Conservation (phyloP, 768 basidiomycete genomes). For the Daedalea quercina region DNA sequence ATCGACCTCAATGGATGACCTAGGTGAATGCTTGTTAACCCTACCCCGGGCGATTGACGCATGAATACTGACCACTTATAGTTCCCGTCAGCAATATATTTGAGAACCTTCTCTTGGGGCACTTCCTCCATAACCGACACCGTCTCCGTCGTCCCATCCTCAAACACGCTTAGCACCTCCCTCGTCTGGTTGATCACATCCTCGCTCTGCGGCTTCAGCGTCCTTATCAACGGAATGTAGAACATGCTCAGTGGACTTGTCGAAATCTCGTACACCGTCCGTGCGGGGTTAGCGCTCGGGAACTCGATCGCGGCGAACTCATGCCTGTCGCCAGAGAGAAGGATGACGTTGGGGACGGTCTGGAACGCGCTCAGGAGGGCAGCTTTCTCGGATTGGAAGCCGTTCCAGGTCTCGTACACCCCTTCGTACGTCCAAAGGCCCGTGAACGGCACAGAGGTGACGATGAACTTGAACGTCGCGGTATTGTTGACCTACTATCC, state of each 20-base stretch:
- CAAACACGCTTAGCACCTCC: slow-evolving; percentile 18
- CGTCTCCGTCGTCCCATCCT: slow-evolving; percentile 18
- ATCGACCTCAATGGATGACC: slow-evolving; percentile 68
- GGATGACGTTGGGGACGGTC: slow-evolving; percentile 61
- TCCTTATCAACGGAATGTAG: slow-evolving; percentile 54
- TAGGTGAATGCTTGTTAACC: no score
- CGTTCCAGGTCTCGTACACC: slow-evolving; percentile 64
- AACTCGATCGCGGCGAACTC: slow-evolving; percentile 74
- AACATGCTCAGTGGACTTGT: slow-evolving; percentile 69
- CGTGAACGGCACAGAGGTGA: slow-evolving; percentile 70
- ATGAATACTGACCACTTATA: slow-evolving; percentile 47
- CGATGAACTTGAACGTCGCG: slow-evolving; percentile 71
- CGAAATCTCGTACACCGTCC: slow-evolving; percentile 55
- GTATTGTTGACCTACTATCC: slow-evolving; percentile 65
- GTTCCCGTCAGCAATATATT: slow-evolving; percentile 61
- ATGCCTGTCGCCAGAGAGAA: slow-evolving; percentile 72
- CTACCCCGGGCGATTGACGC: not conserved
- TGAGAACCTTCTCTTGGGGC: slow-evolving; percentile 46
- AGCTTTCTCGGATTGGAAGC: slow-evolving; percentile 51
- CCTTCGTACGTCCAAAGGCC: slow-evolving; percentile 64
- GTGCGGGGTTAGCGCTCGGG: slow-evolving; percentile 28
- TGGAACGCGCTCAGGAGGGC: slow-evolving; percentile 51
- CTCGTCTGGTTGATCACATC: slow-evolving; percentile 31
- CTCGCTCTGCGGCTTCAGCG: slow-evolving; percentile 40
- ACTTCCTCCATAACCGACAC: slow-evolving; percentile 29